phyloP scores from a whole-genome alignment of 1,284 basidiomycete genomes.

The Ganoderma lucidum region DNA sequence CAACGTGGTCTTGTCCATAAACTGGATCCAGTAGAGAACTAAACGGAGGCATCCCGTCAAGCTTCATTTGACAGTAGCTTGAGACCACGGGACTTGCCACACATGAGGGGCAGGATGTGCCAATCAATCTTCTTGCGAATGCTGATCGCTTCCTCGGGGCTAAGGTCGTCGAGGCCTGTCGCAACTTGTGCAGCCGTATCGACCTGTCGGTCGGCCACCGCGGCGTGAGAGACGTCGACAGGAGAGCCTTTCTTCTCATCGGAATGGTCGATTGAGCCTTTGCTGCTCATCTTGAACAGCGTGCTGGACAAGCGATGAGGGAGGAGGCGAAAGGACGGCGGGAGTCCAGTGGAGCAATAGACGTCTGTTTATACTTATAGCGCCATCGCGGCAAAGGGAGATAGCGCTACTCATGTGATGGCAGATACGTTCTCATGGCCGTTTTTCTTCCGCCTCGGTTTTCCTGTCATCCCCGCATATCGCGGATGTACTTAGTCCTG shows the following conservation, averaged over 20 bases:
- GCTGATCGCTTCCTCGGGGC: slow-evolving; percentile 57
- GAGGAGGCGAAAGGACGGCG: slow-evolving; percentile 7
- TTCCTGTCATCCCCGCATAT: background rate
- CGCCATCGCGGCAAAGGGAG: slow-evolving; percentile 19
- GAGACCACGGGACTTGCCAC: slow-evolving; percentile 50
- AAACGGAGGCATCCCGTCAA: background rate
- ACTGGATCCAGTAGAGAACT: slow-evolving; percentile 74
- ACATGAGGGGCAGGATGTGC: slow-evolving; percentile 76
- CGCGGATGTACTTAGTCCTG: background rate
- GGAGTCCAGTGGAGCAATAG: slow-evolving; percentile 9
- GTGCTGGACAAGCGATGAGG: background rate
- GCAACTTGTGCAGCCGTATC: slow-evolving; percentile 65
- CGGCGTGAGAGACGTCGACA: slow-evolving; percentile 32
- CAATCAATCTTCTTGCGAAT: slow-evolving; percentile 72
- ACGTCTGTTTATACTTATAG: slow-evolving; percentile 14
- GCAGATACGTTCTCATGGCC: slow-evolving; percentile 24
- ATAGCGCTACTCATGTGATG: slow-evolving; percentile 30
- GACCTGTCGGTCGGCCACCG: slow-evolving; percentile 49
- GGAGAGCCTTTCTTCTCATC: slow-evolving; percentile 37
- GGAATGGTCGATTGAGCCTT: slow-evolving; percentile 28
- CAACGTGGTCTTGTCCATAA: slow-evolving; percentile 79
- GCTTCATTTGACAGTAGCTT: background rate
- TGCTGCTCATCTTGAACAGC: slow-evolving; percentile 25
- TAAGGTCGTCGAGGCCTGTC: slow-evolving; percentile 52
- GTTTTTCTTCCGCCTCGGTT: slow-evolving; percentile 10